Evolutionary conservation across 805 yeast genomes (phyloP), one percentile per base, ranked within the genome.

Genomic region (Pichia occidentalis): DNA sequence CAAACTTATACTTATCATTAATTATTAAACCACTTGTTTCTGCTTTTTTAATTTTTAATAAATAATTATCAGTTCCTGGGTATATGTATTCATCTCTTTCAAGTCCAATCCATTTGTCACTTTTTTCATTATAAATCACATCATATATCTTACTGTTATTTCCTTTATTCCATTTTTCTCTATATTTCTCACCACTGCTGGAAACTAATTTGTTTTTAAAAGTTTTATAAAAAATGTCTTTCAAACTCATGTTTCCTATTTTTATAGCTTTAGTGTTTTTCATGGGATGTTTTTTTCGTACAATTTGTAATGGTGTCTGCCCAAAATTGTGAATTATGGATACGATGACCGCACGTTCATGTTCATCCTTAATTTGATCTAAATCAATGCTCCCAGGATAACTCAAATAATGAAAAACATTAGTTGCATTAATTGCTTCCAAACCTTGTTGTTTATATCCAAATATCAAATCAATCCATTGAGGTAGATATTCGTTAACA

Each of bases 291-390:
- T 87, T 80, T 36, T 70, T 71, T 13, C 61, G 64, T 49, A 87
- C 85, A 9, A 87, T 61, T 48, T 81, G 84, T 34, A 71, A 53
- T 1, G 96, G 96, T 0, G 95, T 86, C 54, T 86, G 96, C 0
- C 96, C 96, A 66, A 86, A 86, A 57, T 86, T 86, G 54, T 87
- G 92, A 36, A 86, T 86, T 49, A 83, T 82, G 2, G 95, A 88
- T 17, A 85, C 81, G 3, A 82, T 69, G 1, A 95, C 90, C 26
- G 77, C 66, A 46, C 79, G 70, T 57, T 86, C 95, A 44, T 71
- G 68, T 25, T 77, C 85, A 52, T 85, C 88, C 43, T 73, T 68
- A 40, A 86, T 80, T 17, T 68, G 68, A 44, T 85, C 95, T 37
- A 86, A 61, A 53, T 86, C 77, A 14, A 84, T 78, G 0, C 88